A percentile compares a stretch with the other conserved stretches of the same genome.
These are phyloP conservation scores for Colletotrichum sp. DNA, from an alignment of 2,329 filamentous ascomycete genomes.

Conservation along the genomic window DNA sequence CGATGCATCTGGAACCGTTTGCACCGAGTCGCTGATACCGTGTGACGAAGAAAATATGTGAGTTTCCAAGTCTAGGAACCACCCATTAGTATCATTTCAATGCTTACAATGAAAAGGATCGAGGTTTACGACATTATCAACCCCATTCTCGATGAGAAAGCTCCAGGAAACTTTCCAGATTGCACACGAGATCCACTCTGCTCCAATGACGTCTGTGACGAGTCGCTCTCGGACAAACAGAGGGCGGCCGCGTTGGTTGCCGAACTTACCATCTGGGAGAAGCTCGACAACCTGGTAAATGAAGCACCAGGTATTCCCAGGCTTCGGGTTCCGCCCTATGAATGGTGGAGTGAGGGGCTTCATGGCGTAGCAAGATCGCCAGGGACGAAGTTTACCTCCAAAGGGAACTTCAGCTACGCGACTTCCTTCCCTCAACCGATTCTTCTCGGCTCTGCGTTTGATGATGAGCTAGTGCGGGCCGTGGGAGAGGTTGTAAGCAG, in stretches of 20 bases:
- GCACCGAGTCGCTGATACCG: background rate
- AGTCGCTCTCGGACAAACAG: conserved; percentile 39
- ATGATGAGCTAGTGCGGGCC: conserved; percentile 63
- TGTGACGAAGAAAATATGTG: background rate
- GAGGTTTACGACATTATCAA: background rate
- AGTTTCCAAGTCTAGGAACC: background rate
- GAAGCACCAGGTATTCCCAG: conserved; percentile 53
- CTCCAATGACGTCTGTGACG: conserved; percentile 50
- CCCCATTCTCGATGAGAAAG: background rate
- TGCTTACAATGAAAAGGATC: background rate
- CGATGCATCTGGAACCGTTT: background rate
- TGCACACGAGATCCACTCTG: conserved; percentile 31
- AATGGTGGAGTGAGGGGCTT: conserved; percentile 67
- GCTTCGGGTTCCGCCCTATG: conserved; percentile 62
- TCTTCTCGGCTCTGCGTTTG: conserved; percentile 65
- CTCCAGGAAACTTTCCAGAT: conserved; percentile 23
- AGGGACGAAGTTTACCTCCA: conserved; percentile 57
- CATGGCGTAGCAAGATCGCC: conserved; percentile 64
- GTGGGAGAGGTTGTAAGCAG: conserved; percentile 62
- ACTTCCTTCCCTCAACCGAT: conserved; percentile 73
- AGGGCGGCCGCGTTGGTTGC: conserved; percentile 54
- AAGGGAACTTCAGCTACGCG: conserved; percentile 61
- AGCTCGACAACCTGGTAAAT: conserved; percentile 52
- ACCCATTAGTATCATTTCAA: background rate
- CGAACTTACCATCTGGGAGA: conserved; percentile 56